A percentile compares a stretch with the other conserved stretches of the same genome.
phyloP scores from a whole-genome alignment of 768 basidiomycete genomes.

The Scleroderma citrinum region DNA sequence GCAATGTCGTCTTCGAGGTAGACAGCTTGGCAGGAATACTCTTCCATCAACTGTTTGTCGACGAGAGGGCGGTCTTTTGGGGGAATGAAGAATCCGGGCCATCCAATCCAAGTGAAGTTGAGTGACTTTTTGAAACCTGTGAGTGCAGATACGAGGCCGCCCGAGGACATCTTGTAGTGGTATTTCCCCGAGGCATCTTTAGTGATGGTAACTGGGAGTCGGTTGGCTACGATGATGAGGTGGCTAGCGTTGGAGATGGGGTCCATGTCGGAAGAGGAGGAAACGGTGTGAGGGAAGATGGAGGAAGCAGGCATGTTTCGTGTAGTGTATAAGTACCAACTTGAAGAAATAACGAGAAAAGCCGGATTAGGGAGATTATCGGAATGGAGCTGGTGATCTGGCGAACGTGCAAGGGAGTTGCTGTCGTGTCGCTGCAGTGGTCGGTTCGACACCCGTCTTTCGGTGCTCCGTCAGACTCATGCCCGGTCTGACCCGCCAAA shows the following conservation, averaged over 20 bases:
- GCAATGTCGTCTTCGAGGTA: slow-evolving; percentile 97
- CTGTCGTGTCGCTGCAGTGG: slow-evolving; percentile 5
- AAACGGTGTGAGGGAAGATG: slow-evolving; percentile 18
- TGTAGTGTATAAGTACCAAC: slow-evolving; percentile 26
- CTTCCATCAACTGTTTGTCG: slow-evolving; percentile 87
- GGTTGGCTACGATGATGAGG: slow-evolving; percentile 93
- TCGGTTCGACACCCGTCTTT: slow-evolving; percentile 1
- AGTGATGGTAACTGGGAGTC: slow-evolving; percentile 91
- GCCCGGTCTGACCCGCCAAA: neutral
- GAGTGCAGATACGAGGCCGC: slow-evolving; percentile 94
- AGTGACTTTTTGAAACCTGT: slow-evolving; percentile 98
- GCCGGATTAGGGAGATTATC: slow-evolving; percentile 31
- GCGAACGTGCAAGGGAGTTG: neutral
- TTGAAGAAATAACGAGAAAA: slow-evolving; percentile 13
- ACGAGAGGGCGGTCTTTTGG: slow-evolving; percentile 85
- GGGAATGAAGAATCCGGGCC: slow-evolving; percentile 94
- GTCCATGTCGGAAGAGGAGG: slow-evolving; percentile 37
- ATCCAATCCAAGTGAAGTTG: slow-evolving; percentile 97
- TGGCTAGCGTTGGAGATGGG: slow-evolving; percentile 46
- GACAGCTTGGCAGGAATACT: slow-evolving; percentile 96
- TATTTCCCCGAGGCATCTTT: slow-evolving; percentile 91
- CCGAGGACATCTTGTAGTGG: slow-evolving; percentile 99
- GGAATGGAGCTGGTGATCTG: slow-evolving; percentile 16
- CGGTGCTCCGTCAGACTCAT: neutral
- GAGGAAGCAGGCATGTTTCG: slow-evolving; percentile 12